phyloP scores from a whole-genome alignment of 2,329 filamentous ascomycete species.

The Gremmenia infestans region DNA sequence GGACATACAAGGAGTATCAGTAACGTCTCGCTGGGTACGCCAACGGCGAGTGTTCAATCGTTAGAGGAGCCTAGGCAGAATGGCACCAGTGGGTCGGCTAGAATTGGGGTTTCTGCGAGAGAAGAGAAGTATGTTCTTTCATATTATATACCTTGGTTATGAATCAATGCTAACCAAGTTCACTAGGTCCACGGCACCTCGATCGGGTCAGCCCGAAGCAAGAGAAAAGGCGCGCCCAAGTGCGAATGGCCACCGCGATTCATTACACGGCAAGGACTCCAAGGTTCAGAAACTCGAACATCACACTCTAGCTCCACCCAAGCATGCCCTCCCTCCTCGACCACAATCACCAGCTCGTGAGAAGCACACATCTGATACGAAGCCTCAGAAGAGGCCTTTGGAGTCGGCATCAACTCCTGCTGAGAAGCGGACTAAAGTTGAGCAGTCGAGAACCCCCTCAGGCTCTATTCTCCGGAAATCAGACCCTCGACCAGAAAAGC shows the following conservation, averaged over 20 bases:
- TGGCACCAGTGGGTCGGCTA: slow-evolving; percentile 8
- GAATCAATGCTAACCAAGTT: slow-evolving; percentile 7
- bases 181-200: slow-evolving; percentile 12
- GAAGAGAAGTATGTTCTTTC: slow-evolving; percentile 7
- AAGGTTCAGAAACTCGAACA: slow-evolving; percentile 4
- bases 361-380: slow-evolving; percentile 10
- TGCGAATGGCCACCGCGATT: slow-evolving; percentile 16
- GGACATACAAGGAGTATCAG: slow-evolving; percentile 19
- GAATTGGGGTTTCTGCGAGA: slow-evolving; percentile 2
- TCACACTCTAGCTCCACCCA: slow-evolving; percentile 9
- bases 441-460: slow-evolving; percentile 12
- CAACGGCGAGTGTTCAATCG: slow-evolving; percentile 22
- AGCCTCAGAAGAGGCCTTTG: slow-evolving; percentile 24
- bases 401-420: slow-evolving; percentile 21
- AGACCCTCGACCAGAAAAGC: slow-evolving; percentile 13
- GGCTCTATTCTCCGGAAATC: slow-evolving; percentile 13
- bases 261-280: slow-evolving; percentile 8
- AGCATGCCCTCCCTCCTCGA: slow-evolving; percentile 26
- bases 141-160: neutral
- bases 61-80: slow-evolving; percentile 23
- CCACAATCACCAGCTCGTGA: slow-evolving; percentile 22
- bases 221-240: slow-evolving; percentile 10
- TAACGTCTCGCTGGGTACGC: slow-evolving; percentile 14
- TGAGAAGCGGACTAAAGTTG: slow-evolving; percentile 28
- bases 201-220: slow-evolving; percentile 7